Evolutionary conservation across 1,284 basidiomycete species (phyloP).

Genomic region (Caloboletus firmus): DNA sequence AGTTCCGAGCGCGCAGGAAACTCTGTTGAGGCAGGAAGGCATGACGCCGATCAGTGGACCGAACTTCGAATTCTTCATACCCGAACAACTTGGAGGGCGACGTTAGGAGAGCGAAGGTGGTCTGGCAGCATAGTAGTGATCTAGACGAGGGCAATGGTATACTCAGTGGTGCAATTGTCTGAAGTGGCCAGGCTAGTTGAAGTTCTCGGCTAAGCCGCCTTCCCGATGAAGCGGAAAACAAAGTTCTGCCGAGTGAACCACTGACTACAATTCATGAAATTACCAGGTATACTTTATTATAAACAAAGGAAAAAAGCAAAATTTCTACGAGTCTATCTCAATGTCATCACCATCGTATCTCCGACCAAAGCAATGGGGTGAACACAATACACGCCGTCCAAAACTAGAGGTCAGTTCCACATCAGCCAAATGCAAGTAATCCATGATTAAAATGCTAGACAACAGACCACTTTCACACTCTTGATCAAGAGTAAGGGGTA

Average conservation of each 20-base stretch:
- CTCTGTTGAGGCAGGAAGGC: background rate
- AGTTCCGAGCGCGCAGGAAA: background rate
- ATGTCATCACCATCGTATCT: slow-evolving; percentile 58
- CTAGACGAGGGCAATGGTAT: no score
- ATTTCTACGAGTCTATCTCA: background rate
- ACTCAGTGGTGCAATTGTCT: background rate
- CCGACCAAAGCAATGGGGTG: slow-evolving; percentile 83
- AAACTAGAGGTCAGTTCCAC: slow-evolving; percentile 50
- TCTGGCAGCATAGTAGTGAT: background rate
- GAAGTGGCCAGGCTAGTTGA: background rate
- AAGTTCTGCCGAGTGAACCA: background rate
- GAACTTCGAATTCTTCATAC: background rate
- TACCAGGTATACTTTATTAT: slow-evolving; percentile 15
- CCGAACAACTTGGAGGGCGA: background rate
- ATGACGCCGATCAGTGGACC: background rate
- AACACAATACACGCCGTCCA: slow-evolving; percentile 88
- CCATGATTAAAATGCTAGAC: background rate
- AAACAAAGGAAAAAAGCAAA: background rate
- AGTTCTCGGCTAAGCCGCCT: background rate
- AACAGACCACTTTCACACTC: slow-evolving; percentile 42
- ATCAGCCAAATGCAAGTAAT: slow-evolving; percentile 10
- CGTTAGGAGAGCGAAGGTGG: background rate
- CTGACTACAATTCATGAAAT: background rate
- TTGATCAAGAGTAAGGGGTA: slow-evolving; percentile 47
- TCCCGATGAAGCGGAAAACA: background rate